phyloP scores from a whole-genome alignment of 176 grass and related monocot genomes.

The Echinochloa phyllopogon region DNA sequence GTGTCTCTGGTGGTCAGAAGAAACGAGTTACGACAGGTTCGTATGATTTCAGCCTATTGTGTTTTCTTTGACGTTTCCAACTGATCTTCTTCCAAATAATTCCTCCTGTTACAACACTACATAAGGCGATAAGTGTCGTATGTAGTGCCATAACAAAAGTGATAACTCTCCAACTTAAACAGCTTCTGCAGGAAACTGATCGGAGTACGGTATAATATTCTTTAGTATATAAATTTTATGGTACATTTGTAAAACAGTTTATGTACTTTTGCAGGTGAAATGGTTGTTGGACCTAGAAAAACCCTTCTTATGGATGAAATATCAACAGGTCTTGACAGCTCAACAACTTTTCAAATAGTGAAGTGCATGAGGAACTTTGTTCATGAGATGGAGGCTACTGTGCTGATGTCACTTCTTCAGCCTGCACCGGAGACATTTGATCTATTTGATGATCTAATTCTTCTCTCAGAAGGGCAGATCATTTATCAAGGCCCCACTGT shows the following conservation, averaged over 20 bases:
- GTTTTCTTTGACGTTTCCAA: background rate
- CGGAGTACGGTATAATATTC: background rate
- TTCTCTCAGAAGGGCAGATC: constrained; percentile 74
- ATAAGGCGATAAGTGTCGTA: background rate
- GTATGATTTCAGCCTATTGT: constrained; percentile 1
- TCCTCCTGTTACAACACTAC: background rate
- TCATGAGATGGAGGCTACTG: constrained; percentile 81
- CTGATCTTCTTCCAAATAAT: background rate
- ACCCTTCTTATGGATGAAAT: constrained; percentile 89
- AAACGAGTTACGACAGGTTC: constrained; percentile 81
- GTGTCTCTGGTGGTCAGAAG: constrained; percentile 84
- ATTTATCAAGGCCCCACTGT: constrained; percentile 67
- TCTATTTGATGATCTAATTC: constrained; percentile 82
- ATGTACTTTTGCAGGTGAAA: constrained; percentile 61
- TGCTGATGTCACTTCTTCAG: constrained; percentile 84
- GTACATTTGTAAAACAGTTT: background rate
- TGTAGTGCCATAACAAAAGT: background rate
- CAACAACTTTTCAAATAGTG: constrained; percentile 85
- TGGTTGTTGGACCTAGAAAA: constrained; percentile 81
- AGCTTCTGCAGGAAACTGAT: background rate
- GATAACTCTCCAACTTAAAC: background rate
- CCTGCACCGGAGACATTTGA: constrained; percentile 85
- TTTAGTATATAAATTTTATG: background rate
- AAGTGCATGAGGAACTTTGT: constrained; percentile 79
- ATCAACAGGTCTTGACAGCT: constrained; percentile 82